Conservation (phyloP, 768 basidiomycete genomes). For the Neoboletus subvelutipes region DNA sequence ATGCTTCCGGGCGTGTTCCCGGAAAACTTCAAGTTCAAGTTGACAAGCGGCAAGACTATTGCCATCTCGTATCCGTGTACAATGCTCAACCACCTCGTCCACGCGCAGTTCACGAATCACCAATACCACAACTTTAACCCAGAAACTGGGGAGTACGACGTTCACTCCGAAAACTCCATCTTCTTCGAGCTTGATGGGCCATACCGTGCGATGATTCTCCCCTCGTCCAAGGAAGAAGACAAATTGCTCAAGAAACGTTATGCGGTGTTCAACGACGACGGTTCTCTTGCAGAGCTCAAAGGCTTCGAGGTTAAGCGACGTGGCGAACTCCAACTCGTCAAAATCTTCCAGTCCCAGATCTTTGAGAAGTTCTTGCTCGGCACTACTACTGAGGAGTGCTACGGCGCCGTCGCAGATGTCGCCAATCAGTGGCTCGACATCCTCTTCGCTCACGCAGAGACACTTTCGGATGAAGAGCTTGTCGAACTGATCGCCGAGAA, state of each 20-base stretch:
- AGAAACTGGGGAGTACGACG: slow-evolving; percentile 76
- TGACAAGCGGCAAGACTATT: slow-evolving; percentile 83
- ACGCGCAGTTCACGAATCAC: slow-evolving; percentile 94
- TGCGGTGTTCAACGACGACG: slow-evolving; percentile 98
- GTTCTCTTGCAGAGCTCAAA: slow-evolving; percentile 95
- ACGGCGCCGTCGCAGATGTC: slow-evolving; percentile 87
- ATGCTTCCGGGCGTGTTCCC: slow-evolving; percentile 99
- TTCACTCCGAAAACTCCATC: slow-evolving; percentile 96
- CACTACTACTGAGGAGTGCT: slow-evolving; percentile 91
- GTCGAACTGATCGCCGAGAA: slow-evolving; percentile 99
- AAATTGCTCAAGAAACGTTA: slow-evolving; percentile 98
- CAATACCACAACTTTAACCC: slow-evolving; percentile 94
- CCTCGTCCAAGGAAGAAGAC: slow-evolving; percentile 98
- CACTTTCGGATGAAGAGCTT: slow-evolving; percentile 84
- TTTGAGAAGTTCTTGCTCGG: slow-evolving; percentile 98
- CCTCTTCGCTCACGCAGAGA: slow-evolving; percentile 83
- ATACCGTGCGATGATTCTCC: slow-evolving; percentile 98
- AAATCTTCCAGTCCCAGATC: slow-evolving; percentile 98
- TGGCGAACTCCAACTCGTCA: slow-evolving; percentile 97
- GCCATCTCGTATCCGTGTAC: slow-evolving; percentile 96
- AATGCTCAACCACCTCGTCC: slow-evolving; percentile 98
- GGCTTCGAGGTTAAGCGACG: slow-evolving; percentile 99
- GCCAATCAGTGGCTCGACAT: slow-evolving; percentile 98
- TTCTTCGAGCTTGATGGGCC: slow-evolving; percentile 99
- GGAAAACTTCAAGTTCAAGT: slow-evolving; percentile 95